Base-by-base conservation (phyloP, 108 stramenopile genomes). In the Asterionellopsis glacialis region DNA sequence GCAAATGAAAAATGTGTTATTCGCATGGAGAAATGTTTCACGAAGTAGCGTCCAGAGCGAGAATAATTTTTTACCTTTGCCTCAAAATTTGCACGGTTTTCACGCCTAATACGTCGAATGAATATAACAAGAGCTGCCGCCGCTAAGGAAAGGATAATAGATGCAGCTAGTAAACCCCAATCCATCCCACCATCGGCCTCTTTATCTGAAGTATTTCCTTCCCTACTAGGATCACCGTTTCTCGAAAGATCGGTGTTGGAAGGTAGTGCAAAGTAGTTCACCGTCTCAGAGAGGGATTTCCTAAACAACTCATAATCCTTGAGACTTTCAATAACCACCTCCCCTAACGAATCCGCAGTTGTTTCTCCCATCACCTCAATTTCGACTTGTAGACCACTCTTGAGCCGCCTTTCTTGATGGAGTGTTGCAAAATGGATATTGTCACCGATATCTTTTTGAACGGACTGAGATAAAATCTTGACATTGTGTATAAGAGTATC, bases 201-300 rank as follows among this genome's bases (percentile, higher is more conserved):
- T 39, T 27, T 25, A 16, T 41, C 25, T 4, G 11, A n/a, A 53
- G 3, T 53, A 9, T 25, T 53, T 24, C 24, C 40, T 57, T 3
- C 9, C n/a, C 6, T 9, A 15, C 15, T 57, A 21, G 56, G 41
- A 39, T 6, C 33, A 41, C 56, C 23, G 11, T n/a, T 41, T 42
- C 23, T 16, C 7, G 16, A 39, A 16, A 16, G 16, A 38, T 40
- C 56, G 22, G n/a, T 41, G 2, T 26, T 42, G 56, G 16, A 19
- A 14, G 14, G 19, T 16, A 19, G 56, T 41, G 2, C 40, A 19
- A 57, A 57, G 6, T 19, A 11, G 6, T 27, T 16, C 15, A 61
- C 4, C 16, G 65, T 62, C 63, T 79, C 77, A 1, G 64, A 65
- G 10, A 77, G 19, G 39, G 15, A 7, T 1, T 6, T 41, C 11